phyloP scores from a whole-genome alignment of 2,329 filamentous ascomycete species.

The Chrysoporthe puriensis region DNA sequence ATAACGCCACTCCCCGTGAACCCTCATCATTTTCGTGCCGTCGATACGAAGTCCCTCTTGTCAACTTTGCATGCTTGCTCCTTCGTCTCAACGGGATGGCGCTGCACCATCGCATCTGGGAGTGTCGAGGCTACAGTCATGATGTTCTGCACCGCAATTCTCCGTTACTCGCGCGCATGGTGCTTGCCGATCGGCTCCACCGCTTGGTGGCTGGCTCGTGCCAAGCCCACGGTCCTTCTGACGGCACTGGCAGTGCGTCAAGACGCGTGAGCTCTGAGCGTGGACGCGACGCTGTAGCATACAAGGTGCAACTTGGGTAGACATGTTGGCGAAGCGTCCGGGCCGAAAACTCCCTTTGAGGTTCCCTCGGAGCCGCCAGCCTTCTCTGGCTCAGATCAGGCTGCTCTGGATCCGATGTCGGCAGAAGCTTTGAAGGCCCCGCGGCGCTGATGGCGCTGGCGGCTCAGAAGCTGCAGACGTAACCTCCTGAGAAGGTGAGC shows the following conservation, averaged over 20 bases:
- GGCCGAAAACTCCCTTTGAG: background rate
- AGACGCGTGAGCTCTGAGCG: background rate
- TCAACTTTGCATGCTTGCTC: background rate
- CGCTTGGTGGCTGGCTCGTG: background rate
- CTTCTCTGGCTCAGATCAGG: background rate
- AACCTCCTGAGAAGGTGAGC: constrained; percentile 15
- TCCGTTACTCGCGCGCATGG: background rate
- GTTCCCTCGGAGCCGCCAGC: background rate
- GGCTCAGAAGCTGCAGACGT: constrained; percentile 6
- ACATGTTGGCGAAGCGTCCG: background rate
- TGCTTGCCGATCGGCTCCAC: background rate
- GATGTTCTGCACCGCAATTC: background rate
- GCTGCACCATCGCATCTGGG: background rate
- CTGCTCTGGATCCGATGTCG: background rate
- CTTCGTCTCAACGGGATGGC: background rate
- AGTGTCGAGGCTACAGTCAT: background rate
- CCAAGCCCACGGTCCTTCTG: background rate
- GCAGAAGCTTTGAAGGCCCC: too few species aligned
- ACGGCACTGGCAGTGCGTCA: background rate
- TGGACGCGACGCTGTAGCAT: background rate
- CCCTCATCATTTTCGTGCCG: background rate
- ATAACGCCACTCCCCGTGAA: background rate
- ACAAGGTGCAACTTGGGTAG: background rate
- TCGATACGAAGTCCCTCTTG: background rate
- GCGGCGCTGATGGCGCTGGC: background rate